These are phyloP conservation scores for Linderina pennispora DNA, from an alignment of 192 early-diverging fungal species.

Conservation along the genomic window DNA sequence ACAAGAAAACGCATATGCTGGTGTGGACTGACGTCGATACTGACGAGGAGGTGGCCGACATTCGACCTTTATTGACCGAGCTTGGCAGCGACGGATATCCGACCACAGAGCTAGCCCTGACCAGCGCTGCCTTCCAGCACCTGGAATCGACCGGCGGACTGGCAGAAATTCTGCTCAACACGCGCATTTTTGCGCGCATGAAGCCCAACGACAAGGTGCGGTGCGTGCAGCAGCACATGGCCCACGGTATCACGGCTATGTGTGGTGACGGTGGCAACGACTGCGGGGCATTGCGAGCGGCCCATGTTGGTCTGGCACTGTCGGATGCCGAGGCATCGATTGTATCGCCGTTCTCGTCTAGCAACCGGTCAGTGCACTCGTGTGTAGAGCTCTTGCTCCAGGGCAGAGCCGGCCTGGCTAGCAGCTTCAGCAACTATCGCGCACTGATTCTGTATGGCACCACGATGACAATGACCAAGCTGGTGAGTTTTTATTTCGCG, in stretches of 20 bases:
- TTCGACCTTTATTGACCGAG: too few relatives aligned
- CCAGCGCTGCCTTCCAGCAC: constrained; percentile 60
- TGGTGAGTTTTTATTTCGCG: constrained; percentile 62
- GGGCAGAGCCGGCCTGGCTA: constrained; percentile 64
- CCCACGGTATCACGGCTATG: constrained; percentile 70
- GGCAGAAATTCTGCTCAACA: constrained; percentile 54
- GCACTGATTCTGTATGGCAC: constrained; percentile 64
- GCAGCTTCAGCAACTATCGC: constrained; percentile 63
- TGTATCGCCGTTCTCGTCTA: constrained; percentile 72
- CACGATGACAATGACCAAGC: constrained; percentile 56
- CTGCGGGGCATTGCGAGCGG: constrained; percentile 73
- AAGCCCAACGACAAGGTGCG: constrained; percentile 68
- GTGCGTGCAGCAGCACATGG: constrained; percentile 71
- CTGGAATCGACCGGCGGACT: constrained; percentile 44
- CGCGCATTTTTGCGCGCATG: constrained; percentile 76
- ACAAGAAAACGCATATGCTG: constrained; percentile 36
- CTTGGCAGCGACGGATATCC: too few relatives aligned
- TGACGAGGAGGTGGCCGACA: constrained; percentile 25
- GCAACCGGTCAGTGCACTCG: constrained; percentile 53
- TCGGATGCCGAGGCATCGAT: constrained; percentile 77
- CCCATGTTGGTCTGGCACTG: constrained; percentile 74
- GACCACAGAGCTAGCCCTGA: constrained; percentile 70
- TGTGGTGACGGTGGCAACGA: constrained; percentile 86
- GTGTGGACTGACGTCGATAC: constrained; percentile 57
- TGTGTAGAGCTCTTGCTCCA: constrained; percentile 68